These are phyloP conservation scores for Didymella exigua DNA, from an alignment of 2,329 filamentous ascomycete species.

Conservation along the genomic window DNA sequence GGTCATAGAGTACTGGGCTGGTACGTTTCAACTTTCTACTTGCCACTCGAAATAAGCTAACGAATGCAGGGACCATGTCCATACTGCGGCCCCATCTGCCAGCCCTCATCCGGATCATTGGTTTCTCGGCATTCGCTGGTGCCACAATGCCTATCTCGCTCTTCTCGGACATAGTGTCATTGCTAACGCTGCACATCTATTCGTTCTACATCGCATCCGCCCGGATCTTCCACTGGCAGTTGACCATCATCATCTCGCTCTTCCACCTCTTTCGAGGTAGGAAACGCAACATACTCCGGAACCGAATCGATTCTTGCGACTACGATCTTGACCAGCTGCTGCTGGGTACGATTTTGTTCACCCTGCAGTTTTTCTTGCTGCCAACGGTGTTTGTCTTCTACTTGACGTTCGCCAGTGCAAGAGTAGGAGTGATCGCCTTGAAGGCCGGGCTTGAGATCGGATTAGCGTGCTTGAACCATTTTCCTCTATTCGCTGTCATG, in stretches of 20 bases:
- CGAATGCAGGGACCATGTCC: slow-evolving; percentile 70
- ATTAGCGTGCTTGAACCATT: slow-evolving; percentile 94
- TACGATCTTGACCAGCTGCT: slow-evolving; percentile 97
- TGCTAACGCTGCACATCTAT: slow-evolving; percentile 94
- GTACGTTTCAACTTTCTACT: slow-evolving; percentile 55
- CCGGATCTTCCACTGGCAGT: slow-evolving; percentile 97
- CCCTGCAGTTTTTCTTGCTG: slow-evolving; percentile 89
- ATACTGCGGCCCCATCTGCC: slow-evolving; percentile 81
- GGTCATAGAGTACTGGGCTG: slow-evolving; percentile 98
- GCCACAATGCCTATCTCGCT: slow-evolving; percentile 97
- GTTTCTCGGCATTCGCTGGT: slow-evolving; percentile 91
- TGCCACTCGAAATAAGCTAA: slow-evolving; percentile 14
- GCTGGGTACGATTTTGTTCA: slow-evolving; percentile 95
- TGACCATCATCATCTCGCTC: slow-evolving; percentile 94
- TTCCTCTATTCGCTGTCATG: slow-evolving; percentile 97
- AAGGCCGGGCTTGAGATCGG: slow-evolving; percentile 92
- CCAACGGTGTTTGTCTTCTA: slow-evolving; percentile 98
- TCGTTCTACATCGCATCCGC: slow-evolving; percentile 97
- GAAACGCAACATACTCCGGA: slow-evolving; percentile 94
- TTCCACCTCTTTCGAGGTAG: slow-evolving; percentile 98
- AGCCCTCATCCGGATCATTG: slow-evolving; percentile 86
- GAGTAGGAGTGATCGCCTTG: slow-evolving; percentile 92
- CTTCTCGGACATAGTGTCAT: slow-evolving; percentile 89
- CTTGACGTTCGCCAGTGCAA: slow-evolving; percentile 88
- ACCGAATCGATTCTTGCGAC: slow-evolving; percentile 97